A percentile compares a stretch with the other conserved stretches of the same genome.
Evolutionary conservation across 2,329 filamentous ascomycete genomes (phyloP).

Genomic region (Trichoderma aggressivum): DNA sequence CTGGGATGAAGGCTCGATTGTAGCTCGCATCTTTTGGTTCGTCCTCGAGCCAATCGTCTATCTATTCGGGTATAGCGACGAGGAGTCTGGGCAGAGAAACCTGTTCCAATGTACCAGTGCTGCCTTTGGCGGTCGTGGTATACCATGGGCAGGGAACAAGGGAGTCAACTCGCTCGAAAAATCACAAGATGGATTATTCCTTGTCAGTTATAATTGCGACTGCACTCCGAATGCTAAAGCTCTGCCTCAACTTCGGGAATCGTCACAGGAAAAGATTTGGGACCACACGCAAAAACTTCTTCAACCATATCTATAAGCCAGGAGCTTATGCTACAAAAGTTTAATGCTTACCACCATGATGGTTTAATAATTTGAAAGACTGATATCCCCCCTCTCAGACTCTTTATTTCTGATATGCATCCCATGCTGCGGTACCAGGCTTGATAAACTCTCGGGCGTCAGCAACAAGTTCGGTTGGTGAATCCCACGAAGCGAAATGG

Average conservation of each 20-base stretch:
- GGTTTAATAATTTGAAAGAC: not conserved
- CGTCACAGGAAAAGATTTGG: not conserved
- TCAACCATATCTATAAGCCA: not conserved
- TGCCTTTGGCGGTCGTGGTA: not conserved
- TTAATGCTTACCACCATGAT: not conserved
- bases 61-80: not conserved
- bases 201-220: not conserved
- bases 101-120: not conserved
- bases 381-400: not conserved
- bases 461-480: not conserved
- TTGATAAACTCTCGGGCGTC: not conserved
- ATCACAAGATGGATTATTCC: not conserved
- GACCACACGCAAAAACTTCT: not conserved
- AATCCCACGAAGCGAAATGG: not conserved
- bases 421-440: not conserved
- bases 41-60: not conserved
- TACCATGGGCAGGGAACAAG: not conserved
- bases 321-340: not conserved
- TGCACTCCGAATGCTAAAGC: not conserved
- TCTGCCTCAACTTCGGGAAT: not conserved
- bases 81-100: not conserved
- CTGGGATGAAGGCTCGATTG: not conserved
- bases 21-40: not conserved
- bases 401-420: not conserved
- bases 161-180: not conserved